A percentile compares a stretch with the other conserved stretches of the same genome.
phyloP scores from a whole-genome alignment of 1,284 basidiomycete species.

The Jaminaea rosea region DNA sequence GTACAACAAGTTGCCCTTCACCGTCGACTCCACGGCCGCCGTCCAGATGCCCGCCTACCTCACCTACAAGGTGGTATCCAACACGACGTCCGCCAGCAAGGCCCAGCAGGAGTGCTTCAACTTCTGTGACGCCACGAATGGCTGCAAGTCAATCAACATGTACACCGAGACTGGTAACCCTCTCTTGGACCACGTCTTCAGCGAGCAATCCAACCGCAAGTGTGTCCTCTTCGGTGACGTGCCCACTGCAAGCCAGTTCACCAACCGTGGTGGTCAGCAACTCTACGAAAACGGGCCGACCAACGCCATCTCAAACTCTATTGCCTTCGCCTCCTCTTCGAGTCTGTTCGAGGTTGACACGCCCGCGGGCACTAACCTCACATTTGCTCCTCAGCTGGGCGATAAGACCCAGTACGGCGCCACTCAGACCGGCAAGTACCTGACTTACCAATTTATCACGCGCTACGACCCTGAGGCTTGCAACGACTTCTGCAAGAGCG shows the following conservation, averaged over 20 bases:
- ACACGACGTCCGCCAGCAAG: not conserved
- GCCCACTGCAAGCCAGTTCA: not conserved
- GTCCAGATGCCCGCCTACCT: not conserved
- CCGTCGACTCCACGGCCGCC: not conserved
- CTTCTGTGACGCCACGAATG: not conserved
- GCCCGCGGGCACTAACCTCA: not conserved
- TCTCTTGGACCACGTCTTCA: not conserved
- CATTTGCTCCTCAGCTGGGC: not conserved
- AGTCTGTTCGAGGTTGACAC: not conserved
- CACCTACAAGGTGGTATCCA: not conserved
- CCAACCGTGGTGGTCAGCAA: not conserved
- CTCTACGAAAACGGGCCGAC: not conserved
- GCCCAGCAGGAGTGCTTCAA: not conserved
- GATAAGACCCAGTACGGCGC: not conserved
- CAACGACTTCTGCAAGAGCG: not conserved
- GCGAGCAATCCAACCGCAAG: not conserved
- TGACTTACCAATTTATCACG: not conserved
- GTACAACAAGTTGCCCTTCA: not conserved
- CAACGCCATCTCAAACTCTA: not conserved
- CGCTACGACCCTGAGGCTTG: not conserved
- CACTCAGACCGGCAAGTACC: not conserved
- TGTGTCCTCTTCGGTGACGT: not conserved
- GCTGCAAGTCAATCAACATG: not conserved
- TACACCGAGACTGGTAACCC: not conserved
- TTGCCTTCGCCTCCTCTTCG: no score